phyloP scores from a whole-genome alignment of 73 alveolate species.

The Paraurostyla sp. region DNA sequence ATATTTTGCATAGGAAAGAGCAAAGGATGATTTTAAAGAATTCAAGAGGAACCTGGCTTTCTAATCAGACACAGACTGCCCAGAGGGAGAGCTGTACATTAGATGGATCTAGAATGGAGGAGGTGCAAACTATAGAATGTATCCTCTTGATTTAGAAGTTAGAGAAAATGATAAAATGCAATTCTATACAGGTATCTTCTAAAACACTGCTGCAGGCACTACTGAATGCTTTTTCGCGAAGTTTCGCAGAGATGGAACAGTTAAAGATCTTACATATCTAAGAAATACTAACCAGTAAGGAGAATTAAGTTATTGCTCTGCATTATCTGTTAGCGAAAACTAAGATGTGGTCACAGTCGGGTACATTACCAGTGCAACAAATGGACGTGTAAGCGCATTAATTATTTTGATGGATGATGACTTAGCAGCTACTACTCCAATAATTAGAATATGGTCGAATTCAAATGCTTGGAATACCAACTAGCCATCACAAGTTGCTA shows the following conservation, averaged over 20 bases:
- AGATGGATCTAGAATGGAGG: not conserved
- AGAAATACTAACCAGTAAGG: not conserved
- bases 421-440: not conserved
- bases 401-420: conserved; percentile 15
- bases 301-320: not conserved
- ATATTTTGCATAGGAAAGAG: too few species aligned
- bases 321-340: conserved; percentile 12
- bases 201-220: not conserved
- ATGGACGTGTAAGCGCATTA: not conserved
- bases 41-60: too few species aligned
- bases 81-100: conserved; percentile 20
- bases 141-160: not conserved
- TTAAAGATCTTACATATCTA: not conserved
- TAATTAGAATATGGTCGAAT: conserved; percentile 11
- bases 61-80: not conserved
- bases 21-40: too few species aligned
- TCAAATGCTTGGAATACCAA: not conserved
- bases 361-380: not conserved
- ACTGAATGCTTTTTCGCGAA: conserved; percentile 35
- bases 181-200: conserved; percentile 27
- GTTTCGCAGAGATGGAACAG: not conserved
- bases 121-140: not conserved
- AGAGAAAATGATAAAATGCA: conserved; percentile 15
- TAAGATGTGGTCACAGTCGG: not conserved
- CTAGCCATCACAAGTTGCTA: not conserved